phyloP scores from a whole-genome alignment of 805 yeast genomes.

The Metschnikowia vanudenii region DNA sequence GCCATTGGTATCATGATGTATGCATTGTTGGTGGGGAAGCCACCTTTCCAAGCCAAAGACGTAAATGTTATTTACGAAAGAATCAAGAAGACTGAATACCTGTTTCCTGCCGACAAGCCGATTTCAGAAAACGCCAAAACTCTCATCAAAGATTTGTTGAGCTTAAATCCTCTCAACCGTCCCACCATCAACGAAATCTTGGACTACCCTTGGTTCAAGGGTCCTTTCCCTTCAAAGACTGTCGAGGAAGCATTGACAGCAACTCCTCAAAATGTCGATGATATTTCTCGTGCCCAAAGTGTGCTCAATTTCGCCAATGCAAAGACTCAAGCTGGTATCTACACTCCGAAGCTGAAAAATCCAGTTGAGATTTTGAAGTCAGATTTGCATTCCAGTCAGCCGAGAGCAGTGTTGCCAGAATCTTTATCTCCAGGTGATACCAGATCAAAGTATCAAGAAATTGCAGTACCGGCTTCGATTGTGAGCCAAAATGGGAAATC shows the following conservation, averaged over 20 bases:
- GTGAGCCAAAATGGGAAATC: constrained; percentile 26
- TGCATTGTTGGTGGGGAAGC: constrained; percentile 89
- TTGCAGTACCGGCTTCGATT: constrained; percentile 38
- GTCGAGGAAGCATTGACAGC: constrained; percentile 60
- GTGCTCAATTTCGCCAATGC: constrained; percentile 64
- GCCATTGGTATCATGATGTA: constrained; percentile 96
- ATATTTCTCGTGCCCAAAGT: constrained; percentile 59
- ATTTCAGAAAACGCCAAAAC: constrained; percentile 71
- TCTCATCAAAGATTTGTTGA: constrained; percentile 69
- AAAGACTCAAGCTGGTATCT: constrained; percentile 63
- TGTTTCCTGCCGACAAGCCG: constrained; percentile 69
- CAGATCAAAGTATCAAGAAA: constrained; percentile 79
- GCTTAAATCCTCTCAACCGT: constrained; percentile 75
- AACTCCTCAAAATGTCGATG: constrained; percentile 56
- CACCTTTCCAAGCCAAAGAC: constrained; percentile 96
- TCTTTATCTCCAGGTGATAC: constrained; percentile 93
- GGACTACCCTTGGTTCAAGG: constrained; percentile 83
- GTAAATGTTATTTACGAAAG: constrained; percentile 90
- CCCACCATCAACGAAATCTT: constrained; percentile 79
- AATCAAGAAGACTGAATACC: constrained; percentile 77
- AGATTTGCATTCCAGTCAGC: constrained; percentile 67
- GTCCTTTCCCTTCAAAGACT: constrained; percentile 74
- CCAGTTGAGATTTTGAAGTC: constrained; percentile 70
- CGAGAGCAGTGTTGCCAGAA: constrained; percentile 73
- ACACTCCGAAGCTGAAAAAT: constrained; percentile 50